Evolutionary conservation across 306 rosid genomes (phyloP), one percentile per base, ranked within the genome.

Genomic region (Cercis canadensis): DNA sequence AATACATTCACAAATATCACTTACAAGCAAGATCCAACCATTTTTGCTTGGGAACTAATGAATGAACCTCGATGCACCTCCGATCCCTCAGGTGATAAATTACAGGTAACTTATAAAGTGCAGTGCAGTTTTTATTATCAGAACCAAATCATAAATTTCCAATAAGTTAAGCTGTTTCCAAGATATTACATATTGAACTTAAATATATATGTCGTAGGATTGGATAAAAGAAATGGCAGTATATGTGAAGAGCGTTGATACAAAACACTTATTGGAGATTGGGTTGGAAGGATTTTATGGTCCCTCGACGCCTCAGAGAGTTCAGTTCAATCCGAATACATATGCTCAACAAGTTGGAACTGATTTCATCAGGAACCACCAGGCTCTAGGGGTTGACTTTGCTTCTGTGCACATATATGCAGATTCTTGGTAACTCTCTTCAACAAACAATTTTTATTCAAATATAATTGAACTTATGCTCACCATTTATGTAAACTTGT

Each of bases 181-280:
- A 51, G 4, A 5, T 49, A 14, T 63, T 13, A 3, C 46, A 65
- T 34, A 40, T 54, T 46, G 71, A 33, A 39, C 66, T 32, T n/a
- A 47, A 43, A 5, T 75, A 67, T 47, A 41, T 51, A 33, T 60
- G 24, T 78, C 78, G 51, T 76, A 94, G 98, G 83, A 73, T 51
- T 90, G 98, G 98, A 94, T 94, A 78, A 75, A 84, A 86, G 96
- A 94, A 78, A 94, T 94, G 96, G 90, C 96, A 5, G 87, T 87
- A 72, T 77, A 75, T 63, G 92, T 94, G 75, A 94, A 94, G 79
- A 89, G 96, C 76, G 47, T 91, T 51, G 98, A 91, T 82, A 84
- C 96, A 32, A 94, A 94, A 75, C 98, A 94, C 84, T 67, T 89
- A 10, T 76, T 94, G 64, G 97, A 91, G 86, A 85, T 94, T 75